A percentile compares a stretch with the other conserved stretches of the same genome.
These are phyloP conservation scores for Russula brevipes DNA, from an alignment of 768 basidiomycete species.

Conservation along the genomic window DNA sequence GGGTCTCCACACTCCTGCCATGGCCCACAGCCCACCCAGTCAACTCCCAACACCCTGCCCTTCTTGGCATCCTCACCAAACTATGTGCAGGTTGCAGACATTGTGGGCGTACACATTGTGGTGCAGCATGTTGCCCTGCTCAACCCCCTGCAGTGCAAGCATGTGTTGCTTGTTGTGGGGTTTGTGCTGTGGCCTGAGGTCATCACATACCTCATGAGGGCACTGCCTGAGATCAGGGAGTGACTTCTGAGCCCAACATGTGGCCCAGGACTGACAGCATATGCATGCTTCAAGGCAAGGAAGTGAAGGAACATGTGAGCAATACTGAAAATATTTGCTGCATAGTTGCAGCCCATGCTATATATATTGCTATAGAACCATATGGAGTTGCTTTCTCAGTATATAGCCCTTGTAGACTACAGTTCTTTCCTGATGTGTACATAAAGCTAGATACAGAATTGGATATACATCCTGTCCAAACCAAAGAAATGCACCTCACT, in stretches of 20 bases:
- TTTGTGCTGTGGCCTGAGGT: slow-evolving; percentile 18
- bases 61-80: slow-evolving; percentile 23
- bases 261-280: neutral
- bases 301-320: too few relatives aligned
- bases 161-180: slow-evolving; percentile 17
- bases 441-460: too few relatives aligned
- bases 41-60: slow-evolving; percentile 6
- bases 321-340: too few relatives aligned
- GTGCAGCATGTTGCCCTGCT: slow-evolving; percentile 11
- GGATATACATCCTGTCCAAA: too few relatives aligned
- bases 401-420: too few relatives aligned
- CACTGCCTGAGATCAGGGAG: slow-evolving; percentile 10
- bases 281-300: slow-evolving; percentile 10
- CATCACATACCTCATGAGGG: slow-evolving; percentile 2
- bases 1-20: slow-evolving; percentile 14
- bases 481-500: too few relatives aligned
- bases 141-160: slow-evolving; percentile 4
- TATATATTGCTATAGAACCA: too few relatives aligned
- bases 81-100: slow-evolving; percentile 17
- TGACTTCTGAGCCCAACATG: slow-evolving; percentile 13
- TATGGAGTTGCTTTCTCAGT: too few relatives aligned
- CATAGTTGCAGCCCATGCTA: too few relatives aligned
- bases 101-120: slow-evolving; percentile 5
- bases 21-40: slow-evolving; percentile 12
- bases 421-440: too few relatives aligned